Base-by-base conservation (phyloP, 257 asterid species). In the Buddleja alternifolia region DNA sequence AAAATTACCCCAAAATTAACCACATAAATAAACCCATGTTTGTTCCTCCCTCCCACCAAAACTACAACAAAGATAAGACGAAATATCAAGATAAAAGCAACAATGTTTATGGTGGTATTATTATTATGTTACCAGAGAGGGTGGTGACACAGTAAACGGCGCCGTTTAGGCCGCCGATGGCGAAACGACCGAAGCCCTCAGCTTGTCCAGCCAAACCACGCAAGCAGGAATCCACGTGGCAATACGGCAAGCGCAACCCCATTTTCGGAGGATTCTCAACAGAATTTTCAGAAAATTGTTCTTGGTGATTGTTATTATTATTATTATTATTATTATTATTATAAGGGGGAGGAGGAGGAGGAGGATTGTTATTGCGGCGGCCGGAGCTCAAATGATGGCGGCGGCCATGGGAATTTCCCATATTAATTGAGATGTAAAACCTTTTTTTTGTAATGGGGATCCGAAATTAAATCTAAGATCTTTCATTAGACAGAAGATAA, bases 141-240 rank as follows among this genome's bases (percentile, higher is more conserved):
- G 83, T 65, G 75, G 86, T 87, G 78, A 89, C 98, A 37, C 56
- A 51, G 80, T 81, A 84, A 36, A 85, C 77, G 42, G 73, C 86
- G 74, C 96, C 95, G 56, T 87, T 60, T n/a, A 72, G 78, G 51
- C 96, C 98, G 70, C 96, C 98, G 73, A 84, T 65, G 6, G 98
- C 66, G 39, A 51, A 76, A 50, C 89, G 84, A 15, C 98, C 98
- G 80, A 89, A 92, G 36, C 96, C 98, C 85, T 92, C 96, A 32
- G 98, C 98, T 62, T 80, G 84, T 53, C 83, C 92, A 16, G 98
- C 88, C 57, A 92, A 34, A 20, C 76, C 80, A 69, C 90, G 79
- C 60, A 92, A 79, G 82, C 67, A 72, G 63, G 78, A 77, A 73
- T 92, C 96, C 8, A 81, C 87, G 67, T 80, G 84, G 11, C 75